Evolutionary conservation across 352 stramenopile genomes (phyloP), one percentile per base, ranked within the genome.

Genomic region (Globisporangium lucens): DNA sequence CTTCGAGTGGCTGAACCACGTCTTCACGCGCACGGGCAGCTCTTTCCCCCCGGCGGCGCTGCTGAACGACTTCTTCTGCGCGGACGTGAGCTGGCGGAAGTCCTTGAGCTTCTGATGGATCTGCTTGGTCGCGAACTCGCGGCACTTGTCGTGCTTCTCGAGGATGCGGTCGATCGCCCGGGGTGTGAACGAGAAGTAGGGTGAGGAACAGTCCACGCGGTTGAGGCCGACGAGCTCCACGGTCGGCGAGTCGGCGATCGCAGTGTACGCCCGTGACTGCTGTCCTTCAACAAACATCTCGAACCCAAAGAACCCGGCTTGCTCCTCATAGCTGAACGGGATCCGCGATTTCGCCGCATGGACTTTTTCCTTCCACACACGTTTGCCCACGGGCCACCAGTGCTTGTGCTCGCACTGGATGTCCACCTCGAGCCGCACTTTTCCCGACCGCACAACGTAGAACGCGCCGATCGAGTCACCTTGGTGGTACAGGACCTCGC

Each of bases 331-430:
- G 58, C 82, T 72, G 63, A 89, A 89, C 24, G 79, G 70, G 1
- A 86, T 74, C 51, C 79, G 80, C 13, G 80, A 78, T 13, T 76
- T 83, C 56, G 82, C 71, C 9, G 79, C 74, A 27, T 87, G 79
- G 6, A 85, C 76, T 29, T 89, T 76, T 24, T 87, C 75, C 43
- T 78, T 77, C 83, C 83, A 91, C 55, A 75, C 56, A 56, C 80
- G 78, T 20, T 69, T 74, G n/a, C 78, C 78, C 29, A 68, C 67
- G 0, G 83, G 83, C 77, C 83, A 88, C n/a, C 83, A 77, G 63
- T 91, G 81, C 12, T 75, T 80, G 63, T 82, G 80, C 67, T 91
- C 79, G 61, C 89, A 91, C 61, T 87, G 74, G 56, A 91, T 85
- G 65, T 91, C 80, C 29, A 89, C 75, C 56, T 91, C 83, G 2